These are phyloP conservation scores for Cryptosporidium ryanae DNA, from an alignment of 169 alveolate genomes.

Conservation along the genomic window DNA sequence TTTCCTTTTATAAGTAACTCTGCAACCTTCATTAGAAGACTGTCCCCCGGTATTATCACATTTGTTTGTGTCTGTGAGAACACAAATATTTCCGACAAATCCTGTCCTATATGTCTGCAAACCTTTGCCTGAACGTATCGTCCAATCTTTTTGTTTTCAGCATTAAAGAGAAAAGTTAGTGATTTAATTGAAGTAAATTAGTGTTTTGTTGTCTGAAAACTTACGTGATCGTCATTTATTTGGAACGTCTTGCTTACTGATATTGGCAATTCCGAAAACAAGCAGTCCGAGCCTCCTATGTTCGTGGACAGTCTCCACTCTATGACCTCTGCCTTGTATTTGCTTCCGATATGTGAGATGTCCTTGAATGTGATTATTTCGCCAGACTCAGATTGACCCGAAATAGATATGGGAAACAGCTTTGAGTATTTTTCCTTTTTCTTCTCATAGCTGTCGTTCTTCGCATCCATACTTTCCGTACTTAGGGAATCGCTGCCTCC, in stretches of 20 bases:
- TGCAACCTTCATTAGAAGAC: constrained; percentile 14
- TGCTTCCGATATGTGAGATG: constrained; percentile 46
- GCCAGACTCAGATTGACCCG: constrained; percentile 50
- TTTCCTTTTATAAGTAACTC: constrained; percentile 25
- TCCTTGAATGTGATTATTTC: constrained; percentile 50
- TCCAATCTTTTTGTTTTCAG: too few relatives aligned
- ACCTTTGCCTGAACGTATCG: constrained; percentile 49
- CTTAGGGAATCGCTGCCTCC: not conserved
- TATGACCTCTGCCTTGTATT: constrained; percentile 51
- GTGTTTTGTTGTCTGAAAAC: not conserved
- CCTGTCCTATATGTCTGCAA: constrained; percentile 59
- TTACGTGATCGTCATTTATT: constrained; percentile 46
- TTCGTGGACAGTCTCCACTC: constrained; percentile 64
- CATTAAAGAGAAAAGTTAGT: constrained; percentile 2
- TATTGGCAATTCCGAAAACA: constrained; percentile 15
- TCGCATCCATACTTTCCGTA: not conserved
- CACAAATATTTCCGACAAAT: constrained; percentile 34
- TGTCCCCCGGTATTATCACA: constrained; percentile 54
- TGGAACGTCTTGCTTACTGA: constrained; percentile 54
- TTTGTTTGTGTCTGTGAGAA: constrained; percentile 45
- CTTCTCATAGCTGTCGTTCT: constrained; percentile 4
- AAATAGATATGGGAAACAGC: constrained; percentile 46
- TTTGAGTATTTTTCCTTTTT: constrained; percentile 41
- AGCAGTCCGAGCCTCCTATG: constrained; percentile 50
- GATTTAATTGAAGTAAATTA: not conserved